Percentiles rank a stretch among this genome's conserved stretches.
These are phyloP conservation scores for Vitis labrusca DNA, from an alignment of 164 flowering plant genomes.

Conservation along the genomic window DNA sequence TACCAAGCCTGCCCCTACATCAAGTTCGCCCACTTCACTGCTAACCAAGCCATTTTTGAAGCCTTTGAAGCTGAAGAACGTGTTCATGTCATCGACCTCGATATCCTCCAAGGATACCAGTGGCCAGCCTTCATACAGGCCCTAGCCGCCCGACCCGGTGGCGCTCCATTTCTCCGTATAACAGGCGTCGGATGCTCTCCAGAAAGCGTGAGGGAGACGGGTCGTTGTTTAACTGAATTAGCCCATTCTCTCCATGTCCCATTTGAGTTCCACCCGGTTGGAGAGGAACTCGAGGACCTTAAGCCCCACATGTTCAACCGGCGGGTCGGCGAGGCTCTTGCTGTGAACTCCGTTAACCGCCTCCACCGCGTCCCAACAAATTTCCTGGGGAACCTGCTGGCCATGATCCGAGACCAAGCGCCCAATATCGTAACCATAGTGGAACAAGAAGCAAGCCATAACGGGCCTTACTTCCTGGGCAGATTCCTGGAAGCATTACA, in stretches of 20 bases:
- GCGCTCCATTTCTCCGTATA: conserved; percentile 66
- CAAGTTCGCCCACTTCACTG: conserved; percentile 80
- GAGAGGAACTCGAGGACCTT: conserved; percentile 56
- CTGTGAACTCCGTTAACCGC: conserved; percentile 59
- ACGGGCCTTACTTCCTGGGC: conserved; percentile 69
- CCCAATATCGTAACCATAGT: conserved; percentile 69
- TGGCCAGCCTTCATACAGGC: conserved; percentile 90
- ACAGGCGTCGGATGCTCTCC: conserved; percentile 64
- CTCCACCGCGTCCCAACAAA: conserved; percentile 59
- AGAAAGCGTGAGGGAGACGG: conserved; percentile 53
- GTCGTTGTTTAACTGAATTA: conserved; percentile 51
- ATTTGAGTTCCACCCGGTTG: conserved; percentile 70
- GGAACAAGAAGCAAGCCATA: conserved; percentile 80
- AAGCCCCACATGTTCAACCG: conserved; percentile 71
- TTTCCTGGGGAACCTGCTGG: conserved; percentile 44
- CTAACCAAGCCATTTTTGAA: conserved; percentile 80
- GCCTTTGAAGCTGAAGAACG: conserved; percentile 69
- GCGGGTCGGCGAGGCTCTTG: conserved; percentile 69
- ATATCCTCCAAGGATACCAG: conserved; percentile 77
- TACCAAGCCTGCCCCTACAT: conserved; percentile 81
- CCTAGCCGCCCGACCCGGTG: conserved; percentile 63
- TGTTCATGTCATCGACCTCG: conserved; percentile 74
- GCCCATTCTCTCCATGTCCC: conserved; percentile 68
- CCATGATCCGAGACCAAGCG: conserved; percentile 68
- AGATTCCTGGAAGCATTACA: conserved; percentile 74